Evolutionary conservation across 257 asterid genomes (phyloP), one percentile per base, ranked within the genome.

Genomic region (Nicotiana undulata): DNA sequence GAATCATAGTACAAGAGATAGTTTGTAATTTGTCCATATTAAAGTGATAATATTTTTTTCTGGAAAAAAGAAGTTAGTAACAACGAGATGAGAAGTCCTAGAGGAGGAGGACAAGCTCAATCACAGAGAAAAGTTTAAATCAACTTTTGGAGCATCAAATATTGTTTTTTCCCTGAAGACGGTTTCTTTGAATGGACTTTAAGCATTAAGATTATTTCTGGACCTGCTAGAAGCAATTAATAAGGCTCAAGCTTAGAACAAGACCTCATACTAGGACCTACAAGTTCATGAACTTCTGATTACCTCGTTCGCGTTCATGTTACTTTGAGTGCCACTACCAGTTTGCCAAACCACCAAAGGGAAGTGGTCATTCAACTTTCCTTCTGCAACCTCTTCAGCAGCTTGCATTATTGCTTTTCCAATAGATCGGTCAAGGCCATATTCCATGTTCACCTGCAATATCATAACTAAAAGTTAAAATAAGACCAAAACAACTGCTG

Each of bases 251-350:
- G 13, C 34, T 29, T 68, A 68, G 37, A 70, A 70, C 12, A 70
- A 24, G 78, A 4, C 31, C 17, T 59, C 65, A 72, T 17, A 0
- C 32, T 32, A 63, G 83, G 61, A 34, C 58, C 53, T 76, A 72
- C 70, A 34, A 26, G 67, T 64, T 72, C 76, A 56, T 26, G 82
- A 82, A 65, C 81, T 55, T 72, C 81, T 74, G 29, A 76, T 65
- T 79, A 96, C 99, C 98, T 96, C 98, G 77, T 96, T 96, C 85
- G 99, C 99, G 78, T 96, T 96, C 99, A 96, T 96, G 88, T 96
- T 96, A 83, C 98, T 96, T 87, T 96, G 99, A 76, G 99, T 96
- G 53, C 98, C 99, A 84, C 98, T 94, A 75, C 99, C 98, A 84
- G 99, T 96, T 87, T 94, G 98, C 99, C 99, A 96, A 85, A 96